Percentiles rank a stretch among this genome's conserved stretches.
Conservation (phyloP, 345 rosid genomes). For the Brassica rapa region DNA sequence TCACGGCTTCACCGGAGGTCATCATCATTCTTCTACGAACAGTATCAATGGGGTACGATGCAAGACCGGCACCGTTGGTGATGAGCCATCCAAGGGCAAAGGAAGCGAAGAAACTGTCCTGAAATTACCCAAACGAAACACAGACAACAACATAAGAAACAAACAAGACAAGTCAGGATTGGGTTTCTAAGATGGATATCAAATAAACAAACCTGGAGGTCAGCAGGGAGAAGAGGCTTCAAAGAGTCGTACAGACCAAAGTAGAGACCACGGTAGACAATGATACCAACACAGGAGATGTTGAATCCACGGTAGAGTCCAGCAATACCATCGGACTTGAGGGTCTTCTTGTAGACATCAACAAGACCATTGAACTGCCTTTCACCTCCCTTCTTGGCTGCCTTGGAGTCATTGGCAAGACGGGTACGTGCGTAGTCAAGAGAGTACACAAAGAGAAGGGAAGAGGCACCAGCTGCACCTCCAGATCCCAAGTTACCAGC, state of each 20-base stretch:
- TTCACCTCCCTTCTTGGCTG: constrained; percentile 85
- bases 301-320: constrained; percentile 95
- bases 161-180: not conserved
- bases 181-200: not conserved
- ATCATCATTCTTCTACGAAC: constrained; percentile 98
- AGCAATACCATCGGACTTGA: constrained; percentile 73
- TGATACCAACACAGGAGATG: constrained; percentile 84
- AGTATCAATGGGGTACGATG: constrained; percentile 84
- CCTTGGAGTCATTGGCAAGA: constrained; percentile 87
- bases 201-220: constrained; percentile 53
- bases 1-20: constrained; percentile 94
- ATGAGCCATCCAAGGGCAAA: constrained; percentile 91
- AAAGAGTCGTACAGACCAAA: constrained; percentile 83
- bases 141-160: not conserved
- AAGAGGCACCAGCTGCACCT: constrained; percentile 90
- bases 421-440: constrained; percentile 91
- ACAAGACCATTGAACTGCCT: constrained; percentile 84
- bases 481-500: constrained; percentile 91
- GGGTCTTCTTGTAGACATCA: constrained; percentile 80
- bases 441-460: constrained; percentile 81
- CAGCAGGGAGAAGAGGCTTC: constrained; percentile 71
- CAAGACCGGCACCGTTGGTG: constrained; percentile 87
- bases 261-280: constrained; percentile 87
- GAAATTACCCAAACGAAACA: constrained; percentile 30
- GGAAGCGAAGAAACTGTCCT: constrained; percentile 92